Evolutionary conservation across 2,329 filamentous ascomycete genomes (phyloP), one percentile per base, ranked within the genome.

Genomic region (Penicillium decumbens): DNA sequence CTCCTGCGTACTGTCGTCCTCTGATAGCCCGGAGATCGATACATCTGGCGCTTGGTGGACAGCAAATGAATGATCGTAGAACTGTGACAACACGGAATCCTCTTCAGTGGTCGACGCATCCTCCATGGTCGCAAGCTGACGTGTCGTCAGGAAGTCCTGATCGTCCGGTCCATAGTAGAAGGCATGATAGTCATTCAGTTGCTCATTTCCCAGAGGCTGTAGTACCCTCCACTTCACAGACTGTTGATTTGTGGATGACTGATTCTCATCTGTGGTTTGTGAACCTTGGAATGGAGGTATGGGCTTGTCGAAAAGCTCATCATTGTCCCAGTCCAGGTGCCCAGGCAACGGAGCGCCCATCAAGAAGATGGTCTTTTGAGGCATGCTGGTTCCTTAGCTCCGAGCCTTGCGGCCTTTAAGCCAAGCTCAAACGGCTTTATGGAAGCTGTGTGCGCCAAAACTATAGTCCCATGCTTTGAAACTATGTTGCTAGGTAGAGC

Each of bases 61-160:
- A 1, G 83, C 80, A 42, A 95, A 78, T 0, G 89, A 93, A 61
- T 92, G 82, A 55, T 93, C 81, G 60, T 89, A 87, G 66, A 93
- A 95, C 49, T 84, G 78, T 3, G 80, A 79, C 3, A 84, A 68
- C 3, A 64, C 65, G 7, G 74, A 73, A 41, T 71, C 56, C 8
- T 63, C 59, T 5, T 43, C 40, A 6, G 53, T 49, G 18, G 43
- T 53, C 33, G 47, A 51, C 24, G 29, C 41, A 4, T 44, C 42
- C 13, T 45, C 37, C 28, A 58, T 45, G n/a, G 50, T 43, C 30
- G 56, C 55, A 28, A 72, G 52, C 43, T 70, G 62, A 38, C 58
- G 51, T 5, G 62, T 62, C 5, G 62, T 65, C 9, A 72, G 47
- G 48, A 71, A 72, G 1, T 52, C 56, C 6, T 62, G 58, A 38